Evolutionary conservation across 768 basidiomycete species (phyloP), one percentile per base, ranked within the genome.

Genomic region (Serpula lacrymans): DNA sequence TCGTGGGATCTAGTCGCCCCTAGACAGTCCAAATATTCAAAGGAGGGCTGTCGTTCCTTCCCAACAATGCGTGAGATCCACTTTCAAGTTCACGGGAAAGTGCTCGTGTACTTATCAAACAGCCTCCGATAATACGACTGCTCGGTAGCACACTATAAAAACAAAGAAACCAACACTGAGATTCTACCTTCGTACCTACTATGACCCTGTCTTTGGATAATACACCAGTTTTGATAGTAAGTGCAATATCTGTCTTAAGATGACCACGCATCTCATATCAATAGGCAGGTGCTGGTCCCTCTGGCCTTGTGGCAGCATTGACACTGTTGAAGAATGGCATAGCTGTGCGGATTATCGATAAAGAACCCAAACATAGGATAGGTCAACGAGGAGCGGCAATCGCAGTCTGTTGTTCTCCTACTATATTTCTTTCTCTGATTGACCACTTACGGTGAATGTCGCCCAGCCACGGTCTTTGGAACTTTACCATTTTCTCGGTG

Each of bases 391-490:
- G 41, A 16, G 18, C 42, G 5, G 36, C 30, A 5, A 42, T 48
- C 5, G 21, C 25, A 16, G 48, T 44, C 22, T 20, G 27, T 40
- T 17, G 6, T 14, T 14, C 7, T 18, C n/a, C 14, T n/a, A 42
- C 28, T 51, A 47, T 49, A 57, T 57, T 20, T 6, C 49, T 27
- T n/a, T n/a, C n/a, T n/a, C n/a, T n/a, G n/a, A n/a, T n/a, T n/a
- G n/a, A n/a, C n/a, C n/a, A n/a, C n/a, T 8, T 29, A 22, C 24
- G 21, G 10, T 13, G 13, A 42, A 23, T 33, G 26, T 20, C 27
- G n/a, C 14, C 10, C 34, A 62, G 58, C 58, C 59, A 24, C 52
- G 59, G 3, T 49, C 59, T 3, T 39, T 59, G 5, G 62, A 64
- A 37, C 35, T 62, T 13, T 59, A 58, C 44, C 44, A 51, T 21